These are phyloP conservation scores for Dryas octopetala DNA, from an alignment of 306 rosid species.

Conservation along the genomic window DNA sequence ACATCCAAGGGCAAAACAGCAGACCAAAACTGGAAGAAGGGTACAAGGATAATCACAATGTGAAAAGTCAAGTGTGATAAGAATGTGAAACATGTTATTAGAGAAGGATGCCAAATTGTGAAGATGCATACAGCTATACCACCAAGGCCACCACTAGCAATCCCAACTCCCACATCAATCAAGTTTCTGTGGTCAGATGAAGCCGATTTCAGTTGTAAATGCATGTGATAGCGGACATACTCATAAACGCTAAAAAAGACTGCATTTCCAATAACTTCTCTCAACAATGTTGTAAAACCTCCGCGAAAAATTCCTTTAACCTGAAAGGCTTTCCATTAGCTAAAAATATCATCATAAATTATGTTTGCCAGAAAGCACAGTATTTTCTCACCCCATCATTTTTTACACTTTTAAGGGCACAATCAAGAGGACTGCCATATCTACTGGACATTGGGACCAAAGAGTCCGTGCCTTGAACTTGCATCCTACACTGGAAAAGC, in stretches of 20 bases:
- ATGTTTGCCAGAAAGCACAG: conserved; percentile 20
- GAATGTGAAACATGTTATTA: background rate
- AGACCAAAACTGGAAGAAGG: conserved; percentile 73
- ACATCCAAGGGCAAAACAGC: conserved; percentile 91
- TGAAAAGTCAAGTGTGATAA: conserved; percentile 11
- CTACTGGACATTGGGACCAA: conserved; percentile 61
- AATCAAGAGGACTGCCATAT: conserved; percentile 76
- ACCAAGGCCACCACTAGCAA: conserved; percentile 78
- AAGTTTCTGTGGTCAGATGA: conserved; percentile 50
- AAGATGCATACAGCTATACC: conserved; percentile 73
- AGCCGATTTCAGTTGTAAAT: conserved; percentile 52
- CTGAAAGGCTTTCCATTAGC: conserved; percentile 60
- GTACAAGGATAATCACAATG: conserved; percentile 6
- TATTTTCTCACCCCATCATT: conserved; percentile 76
- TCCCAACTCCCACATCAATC: conserved; percentile 80
- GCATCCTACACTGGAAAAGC: conserved; percentile 95
- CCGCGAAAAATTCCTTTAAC: conserved; percentile 82
- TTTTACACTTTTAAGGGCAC: conserved; percentile 59
- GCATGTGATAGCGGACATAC: conserved; percentile 71
- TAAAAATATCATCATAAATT: conserved; percentile 30
- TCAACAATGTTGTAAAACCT: conserved; percentile 65
- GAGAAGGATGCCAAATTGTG: conserved; percentile 22
- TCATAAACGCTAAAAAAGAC: conserved; percentile 73
- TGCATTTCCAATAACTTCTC: conserved; percentile 75
- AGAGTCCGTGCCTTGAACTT: conserved; percentile 88